Evolutionary conservation across 2,329 filamentous ascomycete species (phyloP).

Genomic region (Hypomyces perniciosus): DNA sequence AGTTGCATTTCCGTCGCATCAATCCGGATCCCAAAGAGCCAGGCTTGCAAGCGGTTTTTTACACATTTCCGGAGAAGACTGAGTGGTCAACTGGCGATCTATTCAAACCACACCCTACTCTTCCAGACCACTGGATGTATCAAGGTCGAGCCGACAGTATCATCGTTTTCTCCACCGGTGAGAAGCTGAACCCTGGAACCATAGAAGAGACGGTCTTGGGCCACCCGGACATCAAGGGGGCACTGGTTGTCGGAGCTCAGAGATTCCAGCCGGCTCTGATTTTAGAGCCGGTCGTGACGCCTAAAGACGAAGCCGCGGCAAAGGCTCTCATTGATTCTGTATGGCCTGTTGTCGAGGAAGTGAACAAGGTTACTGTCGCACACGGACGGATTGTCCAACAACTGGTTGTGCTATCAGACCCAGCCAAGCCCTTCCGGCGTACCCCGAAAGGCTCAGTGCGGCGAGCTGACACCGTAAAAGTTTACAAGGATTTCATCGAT

Average conservation of each 20-base stretch:
- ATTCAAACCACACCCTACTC: constrained; percentile 29
- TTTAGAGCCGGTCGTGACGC: constrained; percentile 35
- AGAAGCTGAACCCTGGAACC: constrained; percentile 36
- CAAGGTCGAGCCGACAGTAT: constrained; percentile 33
- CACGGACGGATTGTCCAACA: constrained; percentile 40
- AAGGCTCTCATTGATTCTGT: constrained; percentile 34
- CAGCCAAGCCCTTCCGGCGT: constrained; percentile 37
- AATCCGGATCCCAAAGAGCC: constrained; percentile 28
- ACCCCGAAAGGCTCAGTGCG: constrained; percentile 43
- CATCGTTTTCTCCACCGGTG: constrained; percentile 36
- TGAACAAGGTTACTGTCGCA: constrained; percentile 38
- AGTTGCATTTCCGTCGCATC: constrained; percentile 34
- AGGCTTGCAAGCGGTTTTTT: constrained; percentile 29
- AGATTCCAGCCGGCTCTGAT: constrained; percentile 42
- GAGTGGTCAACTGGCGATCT: constrained; percentile 34
- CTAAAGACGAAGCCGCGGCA: constrained; percentile 18
- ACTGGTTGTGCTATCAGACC: constrained; percentile 33
- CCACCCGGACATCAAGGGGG: constrained; percentile 24
- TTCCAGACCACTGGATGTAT: constrained; percentile 29
- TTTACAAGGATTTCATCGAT: constrained; percentile 40
- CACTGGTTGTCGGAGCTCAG: constrained; percentile 37
- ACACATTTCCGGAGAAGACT: constrained; percentile 28
- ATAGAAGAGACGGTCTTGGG: constrained; percentile 29
- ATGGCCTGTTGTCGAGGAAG: constrained; percentile 38
- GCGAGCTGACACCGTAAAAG: constrained; percentile 30